Evolutionary conservation across 768 basidiomycete species (phyloP).

Genomic region (Cantharellus anzutake): DNA sequence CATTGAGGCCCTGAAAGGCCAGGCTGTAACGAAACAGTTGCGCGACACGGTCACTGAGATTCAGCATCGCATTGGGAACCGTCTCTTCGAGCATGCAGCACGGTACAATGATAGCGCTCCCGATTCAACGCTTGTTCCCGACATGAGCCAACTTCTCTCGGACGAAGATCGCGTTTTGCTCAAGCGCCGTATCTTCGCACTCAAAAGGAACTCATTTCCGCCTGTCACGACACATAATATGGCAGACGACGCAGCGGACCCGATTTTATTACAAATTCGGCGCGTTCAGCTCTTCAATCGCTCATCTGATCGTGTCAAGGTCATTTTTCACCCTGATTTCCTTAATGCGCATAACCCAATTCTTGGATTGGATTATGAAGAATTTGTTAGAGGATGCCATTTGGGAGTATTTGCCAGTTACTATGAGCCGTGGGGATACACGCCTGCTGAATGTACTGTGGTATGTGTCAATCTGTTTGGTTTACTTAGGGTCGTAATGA

Average conservation of each 20-base stretch:
- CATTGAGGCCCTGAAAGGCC: slow-evolving; percentile 89
- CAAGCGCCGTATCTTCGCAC: slow-evolving; percentile 90
- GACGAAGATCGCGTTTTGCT: slow-evolving; percentile 85
- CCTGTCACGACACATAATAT: slow-evolving; percentile 98
- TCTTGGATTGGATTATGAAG: slow-evolving; percentile 92
- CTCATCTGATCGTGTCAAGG: slow-evolving; percentile 78
- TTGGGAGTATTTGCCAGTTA: slow-evolving; percentile 97
- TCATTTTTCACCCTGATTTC: slow-evolving; percentile 98
- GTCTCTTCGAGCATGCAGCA: slow-evolving; percentile 87
- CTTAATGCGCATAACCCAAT: slow-evolving; percentile 96
- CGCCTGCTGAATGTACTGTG: slow-evolving; percentile 97
- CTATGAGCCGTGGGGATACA: slow-evolving; percentile 94
- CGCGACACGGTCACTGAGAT: slow-evolving; percentile 93
- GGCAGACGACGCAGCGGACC: slow-evolving; percentile 82
- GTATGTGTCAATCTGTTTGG: slow-evolving; percentile 24
- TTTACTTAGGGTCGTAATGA: not conserved
- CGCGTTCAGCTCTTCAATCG: slow-evolving; percentile 88
- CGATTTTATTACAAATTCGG: slow-evolving; percentile 87
- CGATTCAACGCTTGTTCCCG: slow-evolving; percentile 24
- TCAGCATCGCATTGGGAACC: slow-evolving; percentile 77
- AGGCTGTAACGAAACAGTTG: slow-evolving; percentile 93
- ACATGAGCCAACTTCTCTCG: slow-evolving; percentile 60
- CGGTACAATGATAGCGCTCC: slow-evolving; percentile 75
- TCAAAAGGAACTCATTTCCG: slow-evolving; percentile 87
- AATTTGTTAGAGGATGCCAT: slow-evolving; percentile 96